phyloP scores from a whole-genome alignment of 2,329 filamentous ascomycete species.

The Colletotrichum caudatum region DNA sequence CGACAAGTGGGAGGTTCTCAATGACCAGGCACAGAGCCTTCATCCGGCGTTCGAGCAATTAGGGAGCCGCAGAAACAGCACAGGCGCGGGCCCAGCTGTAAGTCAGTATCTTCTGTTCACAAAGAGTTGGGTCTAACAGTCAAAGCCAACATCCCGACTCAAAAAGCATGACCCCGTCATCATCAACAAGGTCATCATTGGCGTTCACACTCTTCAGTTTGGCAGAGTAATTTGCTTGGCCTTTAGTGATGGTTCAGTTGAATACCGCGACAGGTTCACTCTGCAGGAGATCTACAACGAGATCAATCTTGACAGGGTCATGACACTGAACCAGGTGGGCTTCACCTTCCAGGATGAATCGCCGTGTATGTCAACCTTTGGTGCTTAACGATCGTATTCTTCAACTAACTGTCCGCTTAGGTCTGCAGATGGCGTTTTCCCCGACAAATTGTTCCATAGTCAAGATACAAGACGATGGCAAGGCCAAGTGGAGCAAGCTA shows the following conservation, averaged over 20 bases:
- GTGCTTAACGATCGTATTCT: neutral
- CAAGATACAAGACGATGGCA: slow-evolving; percentile 69
- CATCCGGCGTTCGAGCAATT: slow-evolving; percentile 85
- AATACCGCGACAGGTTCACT: slow-evolving; percentile 81
- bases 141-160: slow-evolving; percentile 55
- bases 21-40: slow-evolving; percentile 72
- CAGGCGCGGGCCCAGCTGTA: slow-evolving; percentile 43
- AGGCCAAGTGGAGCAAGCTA: slow-evolving; percentile 69
- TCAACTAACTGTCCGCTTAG: slow-evolving; percentile 49
- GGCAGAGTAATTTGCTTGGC: slow-evolving; percentile 79
- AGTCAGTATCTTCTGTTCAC: slow-evolving; percentile 34
- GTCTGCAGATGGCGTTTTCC: slow-evolving; percentile 71
- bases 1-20: slow-evolving; percentile 84
- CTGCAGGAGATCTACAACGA: slow-evolving; percentile 77
- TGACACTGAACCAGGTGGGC: slow-evolving; percentile 79
- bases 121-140: slow-evolving; percentile 15
- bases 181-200: slow-evolving; percentile 77
- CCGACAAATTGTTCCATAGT: slow-evolving; percentile 70
- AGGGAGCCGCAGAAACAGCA: slow-evolving; percentile 69
- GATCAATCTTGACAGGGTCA: slow-evolving; percentile 73
- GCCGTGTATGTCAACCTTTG: slow-evolving; percentile 64
- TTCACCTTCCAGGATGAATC: slow-evolving; percentile 77
- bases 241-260: slow-evolving; percentile 83
- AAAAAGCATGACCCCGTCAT: slow-evolving; percentile 75
- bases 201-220: slow-evolving; percentile 75